Conservation (phyloP, 306 rosid species). For the Dalbergia cultrata region DNA sequence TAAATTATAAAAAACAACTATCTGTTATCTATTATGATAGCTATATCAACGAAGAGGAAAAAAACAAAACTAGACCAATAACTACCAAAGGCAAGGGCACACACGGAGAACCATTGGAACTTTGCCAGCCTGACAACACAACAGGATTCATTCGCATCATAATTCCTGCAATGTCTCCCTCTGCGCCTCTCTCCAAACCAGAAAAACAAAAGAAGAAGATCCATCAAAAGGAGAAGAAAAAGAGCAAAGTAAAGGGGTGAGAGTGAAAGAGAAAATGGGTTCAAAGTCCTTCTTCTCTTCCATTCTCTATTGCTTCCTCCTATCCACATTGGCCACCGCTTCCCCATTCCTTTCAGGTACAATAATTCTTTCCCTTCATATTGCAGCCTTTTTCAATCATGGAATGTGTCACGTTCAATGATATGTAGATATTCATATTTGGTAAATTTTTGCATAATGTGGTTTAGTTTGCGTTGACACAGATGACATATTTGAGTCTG, state of each 20-base stretch:
- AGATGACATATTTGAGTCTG: constrained; percentile 64
- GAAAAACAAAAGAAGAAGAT: background rate
- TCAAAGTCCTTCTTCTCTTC: constrained; percentile 55
- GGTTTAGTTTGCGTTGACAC: constrained; percentile 23
- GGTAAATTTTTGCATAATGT: constrained; percentile 1
- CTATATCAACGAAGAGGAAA: too few relatives aligned
- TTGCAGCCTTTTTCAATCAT: constrained; percentile 9
- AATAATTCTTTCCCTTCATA: background rate
- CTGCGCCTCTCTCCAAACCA: constrained; percentile 40
- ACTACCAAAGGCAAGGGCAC: constrained; percentile 34
- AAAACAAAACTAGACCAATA: too few relatives aligned
- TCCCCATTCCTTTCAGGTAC: constrained; percentile 69
- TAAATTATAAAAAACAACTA: too few relatives aligned
- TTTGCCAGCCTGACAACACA: constrained; percentile 38
- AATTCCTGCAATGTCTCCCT: constrained; percentile 52
- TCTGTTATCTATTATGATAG: too few relatives aligned
- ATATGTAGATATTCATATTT: background rate
- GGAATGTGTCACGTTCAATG: background rate
- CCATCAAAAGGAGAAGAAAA: constrained; percentile 10
- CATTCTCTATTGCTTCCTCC: constrained; percentile 53
- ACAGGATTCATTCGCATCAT: constrained; percentile 47
- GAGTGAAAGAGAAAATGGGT: constrained; percentile 68
- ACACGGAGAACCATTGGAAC: constrained; percentile 50
- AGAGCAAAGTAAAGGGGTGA: background rate
- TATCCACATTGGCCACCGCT: constrained; percentile 58